Evolutionary conservation across 805 yeast species (phyloP).

Genomic region (Novakomyces olei): DNA sequence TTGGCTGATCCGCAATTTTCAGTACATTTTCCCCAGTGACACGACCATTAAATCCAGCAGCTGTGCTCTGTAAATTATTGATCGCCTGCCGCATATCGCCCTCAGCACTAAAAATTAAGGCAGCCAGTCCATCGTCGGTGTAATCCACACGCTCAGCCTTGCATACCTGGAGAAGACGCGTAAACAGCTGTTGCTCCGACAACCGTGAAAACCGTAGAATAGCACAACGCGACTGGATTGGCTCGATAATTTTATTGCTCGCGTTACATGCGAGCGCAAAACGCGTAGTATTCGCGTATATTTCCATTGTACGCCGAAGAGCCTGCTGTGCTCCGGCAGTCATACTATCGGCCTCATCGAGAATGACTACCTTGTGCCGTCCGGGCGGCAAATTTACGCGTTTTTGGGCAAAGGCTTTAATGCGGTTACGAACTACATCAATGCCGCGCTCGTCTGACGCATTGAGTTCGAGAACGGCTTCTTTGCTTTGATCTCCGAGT

Average conservation of each 20-base stretch:
- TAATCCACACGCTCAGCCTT: constrained; percentile 50
- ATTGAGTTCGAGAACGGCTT: constrained; percentile 78
- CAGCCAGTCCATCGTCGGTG: constrained; percentile 78
- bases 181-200: constrained; percentile 64
- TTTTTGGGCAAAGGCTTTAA: constrained; percentile 89
- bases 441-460: constrained; percentile 96
- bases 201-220: constrained; percentile 65
- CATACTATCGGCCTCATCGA: constrained; percentile 94
- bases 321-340: constrained; percentile 96
- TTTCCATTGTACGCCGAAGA: constrained; percentile 80
- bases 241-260: constrained; percentile 84
- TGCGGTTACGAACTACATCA: constrained; percentile 81
- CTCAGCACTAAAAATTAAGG: constrained; percentile 82
- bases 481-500: constrained; percentile 42
- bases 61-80: constrained; percentile 81
- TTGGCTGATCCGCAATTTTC: constrained; percentile 89
- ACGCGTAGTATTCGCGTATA: constrained; percentile 83
- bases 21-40: constrained; percentile 87
- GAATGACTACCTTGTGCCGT: constrained; percentile 72
- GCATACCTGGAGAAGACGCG: constrained; percentile 49
- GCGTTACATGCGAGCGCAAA: constrained; percentile 98
- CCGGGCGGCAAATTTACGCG: constrained; percentile 74
- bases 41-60: constrained; percentile 62
- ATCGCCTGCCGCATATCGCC: constrained; percentile 99
- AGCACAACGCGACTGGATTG: constrained; percentile 90